Evolutionary conservation across 192 early-diverging fungal genomes (phyloP).

Genomic region (Coemansia asiatica): DNA sequence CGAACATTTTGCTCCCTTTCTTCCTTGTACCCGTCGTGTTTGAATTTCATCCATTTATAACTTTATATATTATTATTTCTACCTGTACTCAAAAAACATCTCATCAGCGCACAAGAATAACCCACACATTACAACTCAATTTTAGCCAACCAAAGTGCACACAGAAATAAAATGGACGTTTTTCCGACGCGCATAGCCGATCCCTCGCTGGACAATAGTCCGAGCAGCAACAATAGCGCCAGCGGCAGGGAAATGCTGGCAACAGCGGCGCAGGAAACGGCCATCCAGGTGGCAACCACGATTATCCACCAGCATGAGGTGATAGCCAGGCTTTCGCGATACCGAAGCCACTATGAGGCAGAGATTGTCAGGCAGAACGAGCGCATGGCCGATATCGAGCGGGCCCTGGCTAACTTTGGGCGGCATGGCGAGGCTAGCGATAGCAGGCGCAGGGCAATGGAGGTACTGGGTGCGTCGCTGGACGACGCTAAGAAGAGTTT

Average conservation of each 20-base stretch:
- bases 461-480: slow-evolving; percentile 18
- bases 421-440: neutral
- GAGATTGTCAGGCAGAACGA: slow-evolving; percentile 36
- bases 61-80: too few relatives aligned
- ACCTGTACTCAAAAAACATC: too few relatives aligned
- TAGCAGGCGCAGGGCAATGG: slow-evolving; percentile 15
- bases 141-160: too few relatives aligned
- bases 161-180: slow-evolving; percentile 4
- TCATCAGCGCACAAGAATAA: too few relatives aligned
- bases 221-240: slow-evolving; percentile 11
- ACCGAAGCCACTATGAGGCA: slow-evolving; percentile 29
- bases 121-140: too few relatives aligned
- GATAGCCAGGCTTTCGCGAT: slow-evolving; percentile 26
- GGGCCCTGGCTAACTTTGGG: slow-evolving; percentile 17
- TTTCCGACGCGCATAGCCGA: neutral
- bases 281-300: slow-evolving; percentile 10
- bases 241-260: slow-evolving; percentile 11
- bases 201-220: neutral
- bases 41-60: neutral
- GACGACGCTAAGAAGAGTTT: slow-evolving; percentile 32
- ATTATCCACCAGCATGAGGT: slow-evolving; percentile 25
- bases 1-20: neutral
- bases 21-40: neutral
- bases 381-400: slow-evolving; percentile 34
- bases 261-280: slow-evolving; percentile 7